Percentiles rank a stretch among this genome's conserved stretches.
Conservation (phyloP, 2,329 filamentous ascomycete species). For the Paraconiothyrium brasiliense region DNA sequence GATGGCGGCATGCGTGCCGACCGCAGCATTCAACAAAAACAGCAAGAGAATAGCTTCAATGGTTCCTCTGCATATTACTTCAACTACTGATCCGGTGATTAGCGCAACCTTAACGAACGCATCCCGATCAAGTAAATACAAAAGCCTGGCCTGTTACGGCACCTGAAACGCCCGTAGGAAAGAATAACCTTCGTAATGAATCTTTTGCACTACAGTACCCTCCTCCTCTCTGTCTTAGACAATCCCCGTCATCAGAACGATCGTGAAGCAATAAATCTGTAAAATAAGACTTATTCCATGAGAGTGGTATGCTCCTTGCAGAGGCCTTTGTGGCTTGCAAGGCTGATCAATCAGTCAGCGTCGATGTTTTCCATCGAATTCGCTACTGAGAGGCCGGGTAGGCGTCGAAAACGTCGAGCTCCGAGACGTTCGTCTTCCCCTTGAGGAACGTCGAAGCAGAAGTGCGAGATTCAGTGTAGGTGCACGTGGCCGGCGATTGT, state of each 20-base stretch:
- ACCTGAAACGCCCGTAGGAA: not conserved
- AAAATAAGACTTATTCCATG: conserved; percentile 1
- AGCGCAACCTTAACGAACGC: not conserved
- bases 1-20: not conserved
- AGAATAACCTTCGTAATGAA: not conserved
- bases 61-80: not conserved
- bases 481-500: conserved; percentile 8
- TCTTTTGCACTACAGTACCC: not conserved
- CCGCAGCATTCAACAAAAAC: not conserved
- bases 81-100: not conserved
- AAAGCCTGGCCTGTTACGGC: not conserved
- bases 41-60: not conserved
- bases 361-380: not conserved
- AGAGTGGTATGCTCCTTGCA: not conserved
- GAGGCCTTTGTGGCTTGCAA: no score
- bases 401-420: conserved; percentile 4
- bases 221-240: not conserved
- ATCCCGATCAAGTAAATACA: not conserved
- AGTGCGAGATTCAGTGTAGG: conserved; percentile 10
- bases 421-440: conserved; percentile 5
- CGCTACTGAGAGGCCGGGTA: not conserved
- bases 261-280: not conserved
- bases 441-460: conserved; percentile 11
- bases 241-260: not conserved
- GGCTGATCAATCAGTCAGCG: not conserved